Conservation (phyloP, 768 basidiomycete species). For the Boletus vermiculosoides region DNA sequence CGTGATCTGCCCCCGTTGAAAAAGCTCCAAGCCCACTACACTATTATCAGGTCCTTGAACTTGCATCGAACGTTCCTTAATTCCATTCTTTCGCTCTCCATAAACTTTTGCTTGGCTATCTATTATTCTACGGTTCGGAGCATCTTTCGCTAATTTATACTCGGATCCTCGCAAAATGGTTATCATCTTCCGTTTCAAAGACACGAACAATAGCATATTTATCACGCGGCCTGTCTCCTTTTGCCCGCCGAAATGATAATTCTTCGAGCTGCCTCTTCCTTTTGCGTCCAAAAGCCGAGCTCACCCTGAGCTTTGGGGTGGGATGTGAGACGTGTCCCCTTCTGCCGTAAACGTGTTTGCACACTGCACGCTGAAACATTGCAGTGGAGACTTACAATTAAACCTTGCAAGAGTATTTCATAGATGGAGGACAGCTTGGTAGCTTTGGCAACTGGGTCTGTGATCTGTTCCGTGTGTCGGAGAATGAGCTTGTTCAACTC, state of each 20-base stretch:
- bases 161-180: constrained; percentile 17
- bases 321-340: constrained; percentile 63
- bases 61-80: constrained; percentile 8
- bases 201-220: constrained; percentile 16
- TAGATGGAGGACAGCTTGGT: constrained; percentile 73
- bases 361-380: neutral
- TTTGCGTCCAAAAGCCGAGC: constrained; percentile 80
- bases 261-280: constrained; percentile 76
- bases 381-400: constrained; percentile 57
- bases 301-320: constrained; percentile 88
- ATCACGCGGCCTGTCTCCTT: constrained; percentile 24
- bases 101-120: constrained; percentile 2
- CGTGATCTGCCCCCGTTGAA: neutral
- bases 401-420: constrained; percentile 69
- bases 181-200: constrained; percentile 8
- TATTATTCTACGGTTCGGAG: constrained; percentile 10
- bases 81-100: constrained; percentile 2
- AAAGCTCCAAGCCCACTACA: constrained; percentile 18
- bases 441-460: constrained; percentile 58
- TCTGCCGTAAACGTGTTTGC: constrained; percentile 37
- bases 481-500: constrained; percentile 77
- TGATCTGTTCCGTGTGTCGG: constrained; percentile 66
- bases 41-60: constrained; percentile 17
- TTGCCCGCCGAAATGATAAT: constrained; percentile 47
- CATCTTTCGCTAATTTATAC: constrained; percentile 25